Base-by-base conservation (phyloP, 495 filamentous ascomycete species). In the Trichoderma parareesei region DNA sequence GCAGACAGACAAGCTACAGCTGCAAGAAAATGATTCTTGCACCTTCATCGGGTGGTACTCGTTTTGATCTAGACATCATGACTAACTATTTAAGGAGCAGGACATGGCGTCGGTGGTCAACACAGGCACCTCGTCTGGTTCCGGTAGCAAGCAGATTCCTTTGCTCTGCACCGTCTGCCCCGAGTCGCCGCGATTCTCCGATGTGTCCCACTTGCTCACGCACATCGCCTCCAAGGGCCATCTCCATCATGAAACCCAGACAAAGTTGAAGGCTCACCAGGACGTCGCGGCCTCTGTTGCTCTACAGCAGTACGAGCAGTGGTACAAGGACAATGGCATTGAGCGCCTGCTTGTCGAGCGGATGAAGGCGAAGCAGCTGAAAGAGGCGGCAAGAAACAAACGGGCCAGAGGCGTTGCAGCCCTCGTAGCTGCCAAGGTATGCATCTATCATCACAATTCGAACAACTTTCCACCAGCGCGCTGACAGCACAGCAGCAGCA, bases 221-320 rank as follows among this genome's bases (percentile, higher is more conserved):
- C 92, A 97, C 69, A 81, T 95, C 18, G 81, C 86, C 35, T 96
- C 91, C 61, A 96, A 96, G 70, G 87, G 86, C 42, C 92, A 97
- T 72, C 76, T 96, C 11, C 83, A 89, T 16, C 79, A 88, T 67
- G 82, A 87, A 60, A 90, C 89, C 80, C 90, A 89, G 67, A 76
- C 90, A 43, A 81, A 88, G 66, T 81, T 96, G 63, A 82, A 80
- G 65, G 80, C 85, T 60, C 76, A 81, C 38, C 76, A 81, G 35
- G 88, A 95, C 44, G 65, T 67, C 5, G 69, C 72, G 0, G 82
- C 85, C 5, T 72, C 75, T 5, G 68, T 78, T 2, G 71, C 81
- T 13, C 77, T 91, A 11, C 75, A 82, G 18, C 70, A 76, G 18
- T 96, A 89, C 69, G 82, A 92, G 14, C 67, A 69, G 3, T 97